Base-by-base conservation (phyloP, 108 stramenopile genomes). In the Nitzschia sp. region DNA sequence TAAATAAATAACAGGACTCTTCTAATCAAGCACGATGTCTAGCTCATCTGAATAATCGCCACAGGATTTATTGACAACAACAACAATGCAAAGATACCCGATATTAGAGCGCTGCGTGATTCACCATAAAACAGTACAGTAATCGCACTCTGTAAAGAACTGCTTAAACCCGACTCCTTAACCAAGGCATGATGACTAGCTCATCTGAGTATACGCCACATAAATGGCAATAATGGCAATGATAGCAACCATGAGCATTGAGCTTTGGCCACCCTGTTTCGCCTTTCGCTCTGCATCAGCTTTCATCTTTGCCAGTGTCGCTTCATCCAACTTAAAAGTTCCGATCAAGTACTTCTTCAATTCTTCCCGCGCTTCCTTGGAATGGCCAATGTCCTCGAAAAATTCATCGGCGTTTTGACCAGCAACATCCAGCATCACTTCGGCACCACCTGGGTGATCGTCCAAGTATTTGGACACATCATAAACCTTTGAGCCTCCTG, bases 341-440 rank as follows among this genome's bases (percentile, higher is more conserved):
- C 94, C 94, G 63, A 95, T 79, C 41, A 82, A 65, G 62, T 91
- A 81, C 63, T 92, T 91, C 50, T 75, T 77, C 79, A 98, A 69
- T 73, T 96, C 91, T 22, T 84, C 71, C 53, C 96, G 76, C 0
- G 97, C 97, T 58, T 96, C 94, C 53, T 86, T 87, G 30, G 96
- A 97, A 73, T 98, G 97, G 1, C 97, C 97, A 81, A 97, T 98
- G 66, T 97, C 97, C 78, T 98, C 97, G 75, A 98, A 98, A 80
- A 96, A 94, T 76, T 96, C 96, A 70, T 96, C 95, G 19, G 93
- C 95, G 77, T 97, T 92, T 76, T 87, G 75, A 30, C 97, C 97
- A 26, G 86, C 87, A 17, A 95, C 82, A 70, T 97, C 96, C 61
- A 97, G 77, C 77, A 98, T 79, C 13, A 98, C 92, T 76, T 97